A percentile compares a stretch with the other conserved stretches of the same genome.
Conservation (phyloP, 2,329 filamentous ascomycete species). For the Cercospora sp. region DNA sequence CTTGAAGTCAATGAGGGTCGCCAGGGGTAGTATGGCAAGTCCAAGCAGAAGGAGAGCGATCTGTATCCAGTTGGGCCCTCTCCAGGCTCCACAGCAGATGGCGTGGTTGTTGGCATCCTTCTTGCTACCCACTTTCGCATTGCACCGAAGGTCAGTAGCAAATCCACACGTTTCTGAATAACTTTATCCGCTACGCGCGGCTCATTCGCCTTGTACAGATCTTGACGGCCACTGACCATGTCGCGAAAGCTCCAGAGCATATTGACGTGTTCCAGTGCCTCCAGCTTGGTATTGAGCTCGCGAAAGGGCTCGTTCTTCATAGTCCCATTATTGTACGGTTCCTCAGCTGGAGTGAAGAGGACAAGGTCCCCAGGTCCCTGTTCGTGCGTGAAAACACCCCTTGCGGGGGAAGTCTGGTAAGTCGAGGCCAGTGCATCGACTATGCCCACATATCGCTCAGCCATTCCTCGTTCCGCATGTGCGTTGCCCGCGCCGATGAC, state of each 20-base stretch:
- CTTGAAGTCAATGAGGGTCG: constrained; percentile 20
- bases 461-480: constrained; percentile 53
- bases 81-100: constrained; percentile 57
- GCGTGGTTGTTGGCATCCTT: constrained; percentile 49
- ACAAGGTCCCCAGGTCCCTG: constrained; percentile 38
- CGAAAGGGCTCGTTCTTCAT: constrained; percentile 34
- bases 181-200: constrained; percentile 53
- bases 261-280: constrained; percentile 43
- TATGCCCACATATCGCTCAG: constrained; percentile 49
- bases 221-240: constrained; percentile 49
- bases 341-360: constrained; percentile 50
- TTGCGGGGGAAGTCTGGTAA: constrained; percentile 10
- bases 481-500: constrained; percentile 59
- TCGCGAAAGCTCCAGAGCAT: constrained; percentile 55
- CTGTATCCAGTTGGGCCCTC: constrained; percentile 43
- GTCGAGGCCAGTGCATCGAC: constrained; percentile 48
- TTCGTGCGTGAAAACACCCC: constrained; percentile 23
- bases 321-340: constrained; percentile 48
- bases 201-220: constrained; percentile 42
- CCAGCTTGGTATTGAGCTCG: constrained; percentile 57
- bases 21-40: constrained; percentile 36
- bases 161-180: constrained; percentile 52
- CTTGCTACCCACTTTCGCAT: constrained; percentile 44
- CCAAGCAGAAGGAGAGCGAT: constrained; percentile 38
- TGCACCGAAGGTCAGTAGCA: constrained; percentile 58